phyloP scores from a whole-genome alignment of 441 rosid genomes.

The Heliophila coronopifolia region DNA sequence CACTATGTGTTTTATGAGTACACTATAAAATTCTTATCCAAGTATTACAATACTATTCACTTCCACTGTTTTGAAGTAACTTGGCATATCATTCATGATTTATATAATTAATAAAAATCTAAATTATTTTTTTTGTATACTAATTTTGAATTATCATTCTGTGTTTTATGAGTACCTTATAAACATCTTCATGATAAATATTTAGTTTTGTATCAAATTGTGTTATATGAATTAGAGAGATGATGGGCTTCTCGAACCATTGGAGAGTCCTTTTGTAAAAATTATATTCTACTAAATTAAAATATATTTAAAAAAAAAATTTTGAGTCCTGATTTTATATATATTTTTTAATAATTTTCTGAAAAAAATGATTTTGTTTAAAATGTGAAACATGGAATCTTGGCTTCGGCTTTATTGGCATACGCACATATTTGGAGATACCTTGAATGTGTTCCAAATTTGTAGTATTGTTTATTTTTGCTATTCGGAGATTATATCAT shows the following conservation, averaged over 20 bases:
- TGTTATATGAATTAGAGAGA: neutral
- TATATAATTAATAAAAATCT: neutral
- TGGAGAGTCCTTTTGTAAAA: too few relatives aligned
- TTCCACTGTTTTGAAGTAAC: too few relatives aligned
- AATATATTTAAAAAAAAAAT: too few relatives aligned
- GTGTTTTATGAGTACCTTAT: neutral
- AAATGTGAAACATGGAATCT: conserved; percentile 12
- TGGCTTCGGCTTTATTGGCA: conserved; percentile 22
- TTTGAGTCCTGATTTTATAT: too few relatives aligned
- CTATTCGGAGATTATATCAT: neutral
- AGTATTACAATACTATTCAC: too few relatives aligned
- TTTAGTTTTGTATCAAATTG: neutral
- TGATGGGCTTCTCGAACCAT: too few relatives aligned
- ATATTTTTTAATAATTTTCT: too few relatives aligned
- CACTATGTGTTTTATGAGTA: too few relatives aligned
- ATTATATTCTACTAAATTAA: too few relatives aligned
- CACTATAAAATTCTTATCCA: too few relatives aligned
- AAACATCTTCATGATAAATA: neutral
- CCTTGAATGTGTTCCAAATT: conserved; percentile 5
- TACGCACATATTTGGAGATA: conserved; percentile 11
- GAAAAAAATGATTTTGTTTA: too few relatives aligned
- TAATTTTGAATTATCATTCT: neutral
- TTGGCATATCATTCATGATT: neutral
- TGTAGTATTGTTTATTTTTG: neutral
- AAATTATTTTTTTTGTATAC: neutral